Base-by-base conservation (phyloP, 805 yeast species). In the Maudiozyma bulderi region DNA sequence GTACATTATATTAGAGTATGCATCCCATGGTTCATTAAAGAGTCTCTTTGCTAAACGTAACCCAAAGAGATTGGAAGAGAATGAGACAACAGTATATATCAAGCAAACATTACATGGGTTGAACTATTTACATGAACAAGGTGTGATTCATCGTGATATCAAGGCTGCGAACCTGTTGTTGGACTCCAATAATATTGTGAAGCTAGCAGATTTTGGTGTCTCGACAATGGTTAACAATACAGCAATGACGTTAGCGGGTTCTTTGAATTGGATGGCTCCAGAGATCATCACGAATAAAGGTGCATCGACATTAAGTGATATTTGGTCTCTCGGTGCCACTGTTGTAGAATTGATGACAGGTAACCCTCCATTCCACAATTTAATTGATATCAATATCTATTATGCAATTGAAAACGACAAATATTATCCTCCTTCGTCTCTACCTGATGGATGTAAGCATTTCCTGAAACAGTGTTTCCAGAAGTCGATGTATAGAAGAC, bases 231-330 rank as follows among this genome's bases (percentile, higher is more conserved):
- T 79, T 7, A 81, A 75, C 54, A 80, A 81, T 56, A 73, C 84
- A 41, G 76, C 83, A 58, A 72, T 74, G 62, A 78, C 83, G 0
- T 73, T 77, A 59, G 82, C 78, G 7, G 99, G 99, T 1, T 88
- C 98, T 0, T 95, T 97, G 0, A 86, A 91, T 62, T 93, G 98
- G 98, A 90, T 93, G 96, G 97, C 99, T 0, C 99, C 99, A 0
- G 99, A 93, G 61, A 81, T 95, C 2, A 85, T 93, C 4, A 73
- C 82, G 40, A 81, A 88, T 57, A 86, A 84, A 58, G 95, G 95
- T 3, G 84, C 91, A 1, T 82, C 95, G 8, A 80, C 91, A 0
- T 84, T 95, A 1, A 86, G 95, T 2, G 99, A 93, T 68, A 78
- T 86, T 31, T 86, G 93, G 98, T 86, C 95, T 7, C 66, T 93